Percentiles rank a stretch among this genome's conserved stretches.
Conservation (phyloP, 495 filamentous ascomycete genomes). For the Penicillium cinerascens region DNA sequence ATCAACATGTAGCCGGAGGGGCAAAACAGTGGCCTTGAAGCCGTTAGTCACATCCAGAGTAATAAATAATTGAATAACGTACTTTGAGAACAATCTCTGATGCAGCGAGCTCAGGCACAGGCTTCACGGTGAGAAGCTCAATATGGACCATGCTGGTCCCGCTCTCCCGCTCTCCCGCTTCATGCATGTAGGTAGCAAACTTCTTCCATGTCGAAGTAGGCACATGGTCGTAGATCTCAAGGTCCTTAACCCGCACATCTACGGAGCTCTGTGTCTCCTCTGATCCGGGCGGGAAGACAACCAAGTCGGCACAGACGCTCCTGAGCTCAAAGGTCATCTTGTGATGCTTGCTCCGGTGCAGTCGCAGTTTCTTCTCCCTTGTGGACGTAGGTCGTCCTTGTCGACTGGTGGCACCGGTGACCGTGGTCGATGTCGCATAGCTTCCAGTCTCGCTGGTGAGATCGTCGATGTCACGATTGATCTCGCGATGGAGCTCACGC, state of each 20-base stretch:
- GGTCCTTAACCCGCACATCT: slow-evolving; percentile 73
- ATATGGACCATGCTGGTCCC: slow-evolving; percentile 85
- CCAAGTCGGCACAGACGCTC: slow-evolving; percentile 77
- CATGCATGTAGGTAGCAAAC: slow-evolving; percentile 89
- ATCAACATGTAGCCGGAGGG: slow-evolving; percentile 90
- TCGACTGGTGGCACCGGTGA: slow-evolving; percentile 57
- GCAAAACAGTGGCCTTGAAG: slow-evolving; percentile 68
- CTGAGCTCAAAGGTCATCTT: slow-evolving; percentile 94
- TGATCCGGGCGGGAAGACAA: slow-evolving; percentile 73
- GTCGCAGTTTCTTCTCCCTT: slow-evolving; percentile 59
- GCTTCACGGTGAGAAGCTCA: slow-evolving; percentile 81
- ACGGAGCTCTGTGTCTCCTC: slow-evolving; percentile 83
- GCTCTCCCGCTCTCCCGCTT: slow-evolving; percentile 79
- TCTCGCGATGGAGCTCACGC: slow-evolving; percentile 69
- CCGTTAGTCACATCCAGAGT: slow-evolving; percentile 3
- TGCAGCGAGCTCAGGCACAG: slow-evolving; percentile 76
- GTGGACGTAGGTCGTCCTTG: slow-evolving; percentile 43
- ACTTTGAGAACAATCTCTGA: slow-evolving; percentile 87
- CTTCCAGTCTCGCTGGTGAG: slow-evolving; percentile 84
- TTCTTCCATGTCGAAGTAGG: slow-evolving; percentile 98
- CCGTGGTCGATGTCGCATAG: slow-evolving; percentile 66
- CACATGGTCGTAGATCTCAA: slow-evolving; percentile 92
- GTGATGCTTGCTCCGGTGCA: slow-evolving; percentile 83
- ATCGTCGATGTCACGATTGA: slow-evolving; percentile 86
- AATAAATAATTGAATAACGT: slow-evolving; percentile 9